Base-by-base conservation (phyloP, 176 grass and related monocot species). In the Hyparrhenia diplandra region DNA sequence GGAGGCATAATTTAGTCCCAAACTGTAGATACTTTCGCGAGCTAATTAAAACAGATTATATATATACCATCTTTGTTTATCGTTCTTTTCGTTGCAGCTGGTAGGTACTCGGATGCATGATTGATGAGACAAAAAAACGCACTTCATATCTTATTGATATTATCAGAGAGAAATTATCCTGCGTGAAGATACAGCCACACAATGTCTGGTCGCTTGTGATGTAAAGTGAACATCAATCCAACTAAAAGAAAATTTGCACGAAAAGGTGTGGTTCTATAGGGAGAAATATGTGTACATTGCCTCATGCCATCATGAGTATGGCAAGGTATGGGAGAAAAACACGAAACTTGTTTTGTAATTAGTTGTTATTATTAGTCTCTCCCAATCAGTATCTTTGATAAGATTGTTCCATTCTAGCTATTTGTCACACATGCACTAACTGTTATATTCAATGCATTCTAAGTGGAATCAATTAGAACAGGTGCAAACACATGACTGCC, bases 401-500 rank as follows among this genome's bases (percentile, higher is more conserved):
- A 83, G 67, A 88, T 74, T 79, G 75, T 51, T 74, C 37, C 47
- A 49, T 61, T 72, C 31, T 58, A 51, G 16, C 49, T 49, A 34
- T n/a, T 78, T 52, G 52, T 64, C 66, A 51, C 49, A 18, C 40
- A 23, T 69, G 36, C 37, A 28, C 46, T 49, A 46, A 46, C 43
- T 46, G 43, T 46, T 46, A 46, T 46, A 45, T 45, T 45, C 14
- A 16, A 14, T 49, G 46, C 46, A 49, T 16, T 49, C 13, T 51
- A 51, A 20, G 6, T 20, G 49, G 49, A 52, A 52, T 52, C 49
- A 52, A 20, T 52, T 21, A 52, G 17, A 21, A 21, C 18, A 52
- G 5, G 18, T 52, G 6, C 2, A 51, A 20, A 52, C 49, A 52
- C 36, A 37, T 37, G 36, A 37, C 36, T 37, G 36, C 36, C 6